phyloP scores from a whole-genome alignment of 148 eudicot genomes.

The Rhododendron ferrugineum region DNA sequence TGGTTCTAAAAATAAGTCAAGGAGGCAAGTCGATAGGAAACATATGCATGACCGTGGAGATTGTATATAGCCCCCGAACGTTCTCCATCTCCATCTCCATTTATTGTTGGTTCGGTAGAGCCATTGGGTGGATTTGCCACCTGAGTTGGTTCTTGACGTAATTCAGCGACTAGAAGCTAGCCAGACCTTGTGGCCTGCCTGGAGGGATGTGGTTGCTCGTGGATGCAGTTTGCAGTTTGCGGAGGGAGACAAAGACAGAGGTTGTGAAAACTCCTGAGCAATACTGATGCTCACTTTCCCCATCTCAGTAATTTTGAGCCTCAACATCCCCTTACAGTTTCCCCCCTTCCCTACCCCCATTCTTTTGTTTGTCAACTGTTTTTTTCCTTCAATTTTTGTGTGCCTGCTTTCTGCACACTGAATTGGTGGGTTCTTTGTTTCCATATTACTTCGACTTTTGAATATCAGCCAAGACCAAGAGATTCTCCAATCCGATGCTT shows the following conservation, averaged over 20 bases:
- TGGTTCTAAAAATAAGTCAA: slow-evolving; percentile 12
- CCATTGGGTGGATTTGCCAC: slow-evolving; percentile 43
- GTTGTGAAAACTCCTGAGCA: slow-evolving; percentile 44
- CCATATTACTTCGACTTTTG: background rate
- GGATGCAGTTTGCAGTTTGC: slow-evolving; percentile 31
- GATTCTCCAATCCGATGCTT: slow-evolving; percentile 51
- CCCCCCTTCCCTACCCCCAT: background rate
- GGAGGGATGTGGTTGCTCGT: slow-evolving; percentile 41
- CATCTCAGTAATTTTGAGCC: slow-evolving; percentile 38
- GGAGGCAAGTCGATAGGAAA: slow-evolving; percentile 15
- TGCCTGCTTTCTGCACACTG: background rate
- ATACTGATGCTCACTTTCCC: slow-evolving; percentile 56
- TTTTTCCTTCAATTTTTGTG: background rate
- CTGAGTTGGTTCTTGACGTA: slow-evolving; percentile 49
- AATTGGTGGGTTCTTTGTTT: background rate
- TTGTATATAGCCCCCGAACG: slow-evolving; percentile 33
- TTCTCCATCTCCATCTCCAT: slow-evolving; percentile 12
- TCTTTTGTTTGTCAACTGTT: background rate
- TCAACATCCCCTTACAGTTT: background rate
- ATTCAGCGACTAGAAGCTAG: slow-evolving; percentile 32
- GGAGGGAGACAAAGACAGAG: slow-evolving; percentile 36
- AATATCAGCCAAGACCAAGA: slow-evolving; percentile 48
- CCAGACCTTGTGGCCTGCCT: slow-evolving; percentile 43
- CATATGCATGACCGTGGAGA: slow-evolving; percentile 18
- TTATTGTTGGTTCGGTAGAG: slow-evolving; percentile 13